A percentile compares a stretch with the other conserved stretches of the same genome.
phyloP scores from a whole-genome alignment of 2,329 filamentous ascomycete species.

The Herpotrichia juniperi region DNA sequence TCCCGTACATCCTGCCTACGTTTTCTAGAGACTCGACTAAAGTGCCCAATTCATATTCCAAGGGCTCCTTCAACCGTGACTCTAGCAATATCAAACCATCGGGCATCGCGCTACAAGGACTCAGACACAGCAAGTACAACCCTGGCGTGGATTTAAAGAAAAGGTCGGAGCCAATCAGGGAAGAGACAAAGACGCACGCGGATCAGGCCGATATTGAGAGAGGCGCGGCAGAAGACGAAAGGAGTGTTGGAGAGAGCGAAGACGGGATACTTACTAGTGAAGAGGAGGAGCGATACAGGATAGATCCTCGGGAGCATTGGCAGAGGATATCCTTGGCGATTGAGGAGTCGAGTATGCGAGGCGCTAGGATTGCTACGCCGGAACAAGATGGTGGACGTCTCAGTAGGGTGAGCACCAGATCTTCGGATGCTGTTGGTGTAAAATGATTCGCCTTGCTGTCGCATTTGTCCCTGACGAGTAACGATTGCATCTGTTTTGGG shows the following conservation, averaged over 20 bases:
- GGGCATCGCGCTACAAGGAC: conserved; percentile 1
- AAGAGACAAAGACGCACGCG: conserved; percentile 19
- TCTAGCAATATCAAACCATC: background rate
- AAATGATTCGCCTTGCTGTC: background rate
- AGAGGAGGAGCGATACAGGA: background rate
- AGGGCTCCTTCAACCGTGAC: background rate
- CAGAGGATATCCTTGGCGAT: background rate
- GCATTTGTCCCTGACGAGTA: background rate
- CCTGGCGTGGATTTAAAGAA: conserved; percentile 19
- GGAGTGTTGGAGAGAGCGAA: conserved; percentile 7
- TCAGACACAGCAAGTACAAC: background rate
- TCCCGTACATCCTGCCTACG: conserved; percentile 29
- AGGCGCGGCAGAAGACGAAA: conserved; percentile 1
- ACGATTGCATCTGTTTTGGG: background rate
- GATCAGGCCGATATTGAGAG: conserved; percentile 25
- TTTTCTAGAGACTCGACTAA: background rate
- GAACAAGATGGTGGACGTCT: background rate
- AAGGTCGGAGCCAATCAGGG: conserved; percentile 20
- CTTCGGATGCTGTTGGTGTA: conserved; percentile 2
- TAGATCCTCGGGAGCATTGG: background rate
- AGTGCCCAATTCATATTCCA: too few relatives aligned
- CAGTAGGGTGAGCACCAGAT: background rate
- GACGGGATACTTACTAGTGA: conserved; percentile 15
- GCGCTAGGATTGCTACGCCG: background rate
- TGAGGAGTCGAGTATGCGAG: background rate